phyloP scores from a whole-genome alignment of 371 early-diverging fungal genomes.

The Aphelidium insulamus region DNA sequence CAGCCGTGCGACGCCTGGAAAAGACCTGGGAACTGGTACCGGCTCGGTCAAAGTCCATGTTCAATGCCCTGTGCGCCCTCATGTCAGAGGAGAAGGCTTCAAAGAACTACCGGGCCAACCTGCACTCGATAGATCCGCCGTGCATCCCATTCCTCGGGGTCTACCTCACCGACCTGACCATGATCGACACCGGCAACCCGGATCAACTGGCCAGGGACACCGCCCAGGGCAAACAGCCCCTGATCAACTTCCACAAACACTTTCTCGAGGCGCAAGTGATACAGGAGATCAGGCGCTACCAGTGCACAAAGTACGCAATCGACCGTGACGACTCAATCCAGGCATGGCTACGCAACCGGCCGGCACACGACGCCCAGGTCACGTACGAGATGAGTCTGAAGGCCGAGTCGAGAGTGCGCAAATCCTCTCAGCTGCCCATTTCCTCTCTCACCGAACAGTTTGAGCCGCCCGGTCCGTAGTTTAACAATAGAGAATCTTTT shows the following conservation, averaged over 20 bases:
- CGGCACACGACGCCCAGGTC: too few species aligned
- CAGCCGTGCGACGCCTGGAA: constrained; percentile 44
- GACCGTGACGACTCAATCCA: too few species aligned
- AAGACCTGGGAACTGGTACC: constrained; percentile 44
- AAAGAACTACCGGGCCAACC: constrained; percentile 37
- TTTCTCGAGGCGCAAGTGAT: constrained; percentile 35
- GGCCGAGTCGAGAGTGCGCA: too few species aligned
- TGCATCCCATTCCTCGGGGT: constrained; percentile 61
- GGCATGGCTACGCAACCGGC: too few species aligned
- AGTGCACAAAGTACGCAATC: too few species aligned
- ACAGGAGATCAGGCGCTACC: constrained; percentile 52
- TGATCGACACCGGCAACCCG: constrained; percentile 48
- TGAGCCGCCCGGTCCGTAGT: too few species aligned
- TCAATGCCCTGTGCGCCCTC: constrained; percentile 26
- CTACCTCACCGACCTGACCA: constrained; percentile 70
- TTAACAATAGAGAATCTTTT: too few species aligned
- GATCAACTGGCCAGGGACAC: constrained; percentile 10
- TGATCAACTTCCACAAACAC: constrained; percentile 68
- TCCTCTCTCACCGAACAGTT: too few species aligned
- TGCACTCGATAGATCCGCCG: constrained; percentile 38
- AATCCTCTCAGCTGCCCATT: too few species aligned
- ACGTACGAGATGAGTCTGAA: too few species aligned
- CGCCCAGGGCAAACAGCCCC: constrained; percentile 10
- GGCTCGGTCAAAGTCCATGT: constrained; percentile 20
- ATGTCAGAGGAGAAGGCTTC: constrained; percentile 47